phyloP scores from a whole-genome alignment of 345 rosid species.

The Euphorbia peplus region DNA sequence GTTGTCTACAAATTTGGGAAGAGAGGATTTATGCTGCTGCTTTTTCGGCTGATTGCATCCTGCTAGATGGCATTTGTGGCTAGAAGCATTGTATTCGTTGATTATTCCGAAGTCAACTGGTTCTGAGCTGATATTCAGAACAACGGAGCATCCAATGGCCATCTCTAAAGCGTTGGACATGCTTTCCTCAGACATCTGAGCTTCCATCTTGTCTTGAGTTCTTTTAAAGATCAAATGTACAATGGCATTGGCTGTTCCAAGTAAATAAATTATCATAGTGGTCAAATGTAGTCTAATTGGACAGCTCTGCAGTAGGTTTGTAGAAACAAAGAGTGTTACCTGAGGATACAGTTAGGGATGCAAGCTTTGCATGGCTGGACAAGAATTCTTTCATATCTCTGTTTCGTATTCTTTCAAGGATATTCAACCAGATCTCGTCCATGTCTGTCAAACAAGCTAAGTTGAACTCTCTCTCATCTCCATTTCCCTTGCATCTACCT shows the following conservation, averaged over 20 bases:
- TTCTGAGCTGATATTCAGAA: conserved; percentile 29
- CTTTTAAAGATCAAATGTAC: conserved; percentile 33
- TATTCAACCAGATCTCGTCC: conserved; percentile 28
- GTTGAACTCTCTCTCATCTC: conserved; percentile 14
- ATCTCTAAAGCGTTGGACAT: conserved; percentile 25
- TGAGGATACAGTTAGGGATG: conserved; percentile 31
- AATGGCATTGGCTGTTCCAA: conserved; percentile 24
- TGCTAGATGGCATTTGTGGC: conserved; percentile 8
- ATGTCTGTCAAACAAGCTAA: conserved; percentile 17
- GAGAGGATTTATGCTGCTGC: conserved; percentile 12
- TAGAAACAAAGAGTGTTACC: conserved; percentile 18
- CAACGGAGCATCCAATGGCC: conserved; percentile 29
- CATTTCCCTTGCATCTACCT: conserved; percentile 14
- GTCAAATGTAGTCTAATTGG: not conserved
- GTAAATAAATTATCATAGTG: not conserved
- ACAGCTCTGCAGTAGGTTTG: not conserved
- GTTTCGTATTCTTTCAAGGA: conserved; percentile 27
- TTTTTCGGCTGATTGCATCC: conserved; percentile 16
- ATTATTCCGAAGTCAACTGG: conserved; percentile 22
- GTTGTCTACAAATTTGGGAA: conserved; percentile 9
- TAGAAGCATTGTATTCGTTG: conserved; percentile 2
- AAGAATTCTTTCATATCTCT: conserved; percentile 30
- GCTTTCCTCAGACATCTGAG: conserved; percentile 34
- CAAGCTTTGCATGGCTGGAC: conserved; percentile 28
- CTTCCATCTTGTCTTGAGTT: conserved; percentile 30